Evolutionary conservation across 306 rosid species (phyloP), one percentile per base, ranked within the genome.

Genomic region (Rubus idaeus): DNA sequence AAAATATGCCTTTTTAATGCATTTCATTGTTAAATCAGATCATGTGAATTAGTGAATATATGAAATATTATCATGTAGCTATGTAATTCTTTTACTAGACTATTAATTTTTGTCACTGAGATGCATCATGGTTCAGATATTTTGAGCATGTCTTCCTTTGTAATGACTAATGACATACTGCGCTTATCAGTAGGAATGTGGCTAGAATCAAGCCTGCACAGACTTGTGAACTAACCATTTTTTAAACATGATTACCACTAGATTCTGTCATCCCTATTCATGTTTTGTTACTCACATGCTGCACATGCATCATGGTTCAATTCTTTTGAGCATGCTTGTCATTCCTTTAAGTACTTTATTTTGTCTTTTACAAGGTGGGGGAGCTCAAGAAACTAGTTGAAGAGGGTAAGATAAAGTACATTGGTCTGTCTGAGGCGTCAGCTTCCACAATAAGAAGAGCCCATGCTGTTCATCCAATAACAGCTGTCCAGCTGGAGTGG

Each of bases 401-500:
- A 78, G 93, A 91, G 73, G 93, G 91, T 0, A 91, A 91, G 76
- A 65, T 91, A 62, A 91, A 91, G 75, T 87, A 91, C 77, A 80
- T 89, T 10, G 93, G 93, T 3, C 68, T 91, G 18, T 87, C 91
- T 1, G 96, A 91, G 86, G 96, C 96, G 17, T 87, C 89, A n/a
- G 80, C 93, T 77, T 81, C 91, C 7, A 87, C 96, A 52, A 91
- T 91, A 56, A 87, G 91, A 87, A 89, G 96, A 81, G 93, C 96
- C 21, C 96, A 91, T n/a, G 90, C 88, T 12, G 87, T 91, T 81
- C 96, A 86, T 84, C 96, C 96, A 2, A 87, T 91, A 60, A 79
- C 96, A 39, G 89, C 88, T 20, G 88, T 89, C 82, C 93, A 89
- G 78, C 56, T 91, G 56, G 96, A 89, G 80, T 89, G 96, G 90